Evolutionary conservation across 208 protist species (phyloP).

Genomic region (Crithidia fasciculata): DNA sequence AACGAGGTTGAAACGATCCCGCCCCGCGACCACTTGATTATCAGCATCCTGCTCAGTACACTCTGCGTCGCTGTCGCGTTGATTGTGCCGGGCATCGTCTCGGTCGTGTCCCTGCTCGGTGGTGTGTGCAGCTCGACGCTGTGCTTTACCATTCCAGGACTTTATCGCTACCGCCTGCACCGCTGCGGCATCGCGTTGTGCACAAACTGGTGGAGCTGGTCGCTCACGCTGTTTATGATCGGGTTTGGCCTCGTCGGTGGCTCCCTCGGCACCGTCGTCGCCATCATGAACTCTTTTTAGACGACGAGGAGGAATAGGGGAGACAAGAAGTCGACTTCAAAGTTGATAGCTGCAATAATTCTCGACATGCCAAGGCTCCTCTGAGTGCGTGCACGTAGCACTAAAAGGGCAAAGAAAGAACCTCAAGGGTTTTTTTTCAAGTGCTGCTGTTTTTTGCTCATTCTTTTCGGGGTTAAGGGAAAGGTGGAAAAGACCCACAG

Average conservation of each 20-base stretch:
- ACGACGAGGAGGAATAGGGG: neutral
- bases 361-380: too few relatives aligned
- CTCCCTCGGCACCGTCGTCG: neutral
- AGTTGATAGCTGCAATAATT: too few relatives aligned
- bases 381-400: neutral
- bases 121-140: slow-evolving; percentile 69
- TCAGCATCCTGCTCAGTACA: slow-evolving; percentile 61
- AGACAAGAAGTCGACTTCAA: neutral
- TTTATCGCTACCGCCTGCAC: slow-evolving; percentile 70
- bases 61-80: slow-evolving; percentile 59
- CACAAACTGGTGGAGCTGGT: neutral
- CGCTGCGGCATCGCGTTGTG: slow-evolving; percentile 30
- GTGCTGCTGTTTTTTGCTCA: too few relatives aligned
- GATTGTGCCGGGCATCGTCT: slow-evolving; percentile 62
- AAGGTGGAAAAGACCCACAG: too few relatives aligned
- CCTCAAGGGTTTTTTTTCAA: neutral
- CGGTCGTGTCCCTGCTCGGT: slow-evolving; percentile 64
- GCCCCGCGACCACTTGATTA: slow-evolving; percentile 59
- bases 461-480: too few relatives aligned
- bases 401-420: neutral
- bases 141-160: slow-evolving; percentile 67
- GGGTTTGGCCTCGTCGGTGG: neutral
- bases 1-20: slow-evolving; percentile 54
- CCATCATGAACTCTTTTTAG: slow-evolving; percentile 3
- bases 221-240: neutral